These are phyloP conservation scores for Lentinula guzmanii DNA, from an alignment of 768 basidiomycete species.

Conservation along the genomic window DNA sequence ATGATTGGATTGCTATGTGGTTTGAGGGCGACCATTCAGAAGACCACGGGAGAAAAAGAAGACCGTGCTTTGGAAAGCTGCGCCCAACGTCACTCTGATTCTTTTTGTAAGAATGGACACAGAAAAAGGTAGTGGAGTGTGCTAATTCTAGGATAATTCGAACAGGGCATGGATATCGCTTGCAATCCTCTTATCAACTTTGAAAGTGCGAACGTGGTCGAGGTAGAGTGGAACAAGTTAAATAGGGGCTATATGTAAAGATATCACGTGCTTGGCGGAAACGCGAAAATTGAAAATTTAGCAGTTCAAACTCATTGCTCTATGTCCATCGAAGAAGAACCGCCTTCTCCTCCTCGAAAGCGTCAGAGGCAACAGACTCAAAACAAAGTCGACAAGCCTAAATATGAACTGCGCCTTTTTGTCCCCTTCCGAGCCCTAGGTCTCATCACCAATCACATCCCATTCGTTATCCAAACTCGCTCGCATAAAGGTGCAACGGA, in stretches of 20 bases:
- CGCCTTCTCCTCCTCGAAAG: slow-evolving; percentile 44
- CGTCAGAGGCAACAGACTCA: slow-evolving; percentile 32
- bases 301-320: background rate
- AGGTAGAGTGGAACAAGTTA: no score
- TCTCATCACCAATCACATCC: slow-evolving; percentile 84
- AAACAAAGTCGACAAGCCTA: slow-evolving; percentile 11
- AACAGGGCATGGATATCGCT: no score
- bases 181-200: no score
- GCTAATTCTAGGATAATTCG: no score
- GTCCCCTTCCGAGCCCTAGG: slow-evolving; percentile 96
- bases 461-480: slow-evolving; percentile 82
- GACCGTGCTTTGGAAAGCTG: background rate
- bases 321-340: slow-evolving; percentile 2
- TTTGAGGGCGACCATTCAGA: background rate
- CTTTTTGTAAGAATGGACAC: no score
- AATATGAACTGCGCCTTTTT: slow-evolving; percentile 55
- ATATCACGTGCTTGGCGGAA: background rate
- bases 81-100: background rate
- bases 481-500: slow-evolving; percentile 80
- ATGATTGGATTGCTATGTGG: background rate
- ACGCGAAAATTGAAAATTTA: background rate
- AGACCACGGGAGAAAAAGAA: background rate
- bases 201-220: no score
- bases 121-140: no score
- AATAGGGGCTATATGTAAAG: no score